Evolutionary conservation across 345 rosid genomes (phyloP).

Genomic region (Zanthoxylum bungeanum): DNA sequence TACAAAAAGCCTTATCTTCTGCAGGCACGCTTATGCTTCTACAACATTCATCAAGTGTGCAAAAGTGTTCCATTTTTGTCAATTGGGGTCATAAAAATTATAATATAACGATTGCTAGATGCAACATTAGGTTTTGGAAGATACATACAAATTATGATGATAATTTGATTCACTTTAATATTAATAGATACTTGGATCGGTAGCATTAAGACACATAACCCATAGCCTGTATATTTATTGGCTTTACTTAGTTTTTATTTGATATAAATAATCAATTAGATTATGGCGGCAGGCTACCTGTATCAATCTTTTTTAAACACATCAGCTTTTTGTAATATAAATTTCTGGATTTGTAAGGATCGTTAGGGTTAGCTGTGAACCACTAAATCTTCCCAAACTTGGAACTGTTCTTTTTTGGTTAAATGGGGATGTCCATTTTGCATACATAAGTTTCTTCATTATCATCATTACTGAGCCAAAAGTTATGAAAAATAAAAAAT

Average conservation of each 20-base stretch:
- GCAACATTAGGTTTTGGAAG: neutral
- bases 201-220: conserved; percentile 8
- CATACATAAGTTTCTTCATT: neutral
- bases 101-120: neutral
- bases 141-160: neutral
- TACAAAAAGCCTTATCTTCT: conserved; percentile 21
- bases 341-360: neutral
- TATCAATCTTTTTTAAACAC: conserved; percentile 17
- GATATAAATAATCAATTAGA: conserved; percentile 21
- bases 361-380: neutral
- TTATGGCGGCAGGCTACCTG: conserved; percentile 19
- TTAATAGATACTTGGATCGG: neutral
- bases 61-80: neutral
- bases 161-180: neutral
- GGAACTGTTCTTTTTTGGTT: no score
- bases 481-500: no score
- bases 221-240: neutral
- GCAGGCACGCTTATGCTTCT: conserved; percentile 16
- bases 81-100: neutral
- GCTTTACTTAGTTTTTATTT: neutral
- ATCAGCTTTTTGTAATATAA: neutral
- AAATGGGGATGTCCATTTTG: no score
- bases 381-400: neutral
- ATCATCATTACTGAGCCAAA: neutral
- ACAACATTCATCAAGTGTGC: conserved; percentile 20